Evolutionary conservation across 1,284 basidiomycete genomes (phyloP).

Genomic region (Cryptococcus hybrid): DNA sequence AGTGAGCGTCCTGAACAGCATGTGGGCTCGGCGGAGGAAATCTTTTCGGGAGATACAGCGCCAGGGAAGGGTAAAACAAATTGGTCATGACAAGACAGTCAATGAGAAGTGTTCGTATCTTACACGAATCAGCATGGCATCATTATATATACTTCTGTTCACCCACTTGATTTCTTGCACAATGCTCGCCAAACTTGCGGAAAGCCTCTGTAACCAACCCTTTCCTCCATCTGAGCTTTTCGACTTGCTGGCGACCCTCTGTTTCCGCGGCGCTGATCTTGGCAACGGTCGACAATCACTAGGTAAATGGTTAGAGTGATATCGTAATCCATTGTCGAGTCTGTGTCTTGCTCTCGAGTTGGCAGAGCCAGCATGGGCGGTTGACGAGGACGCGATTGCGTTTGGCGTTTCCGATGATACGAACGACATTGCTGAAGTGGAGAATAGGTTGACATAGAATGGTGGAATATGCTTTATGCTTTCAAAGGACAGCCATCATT

Average conservation of each 20-base stretch:
- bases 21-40: slow-evolving; percentile 23
- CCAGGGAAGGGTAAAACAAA: slow-evolving; percentile 87
- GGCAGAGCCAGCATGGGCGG: slow-evolving; percentile 6
- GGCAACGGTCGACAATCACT: background rate
- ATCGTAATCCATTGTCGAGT: slow-evolving; percentile 7
- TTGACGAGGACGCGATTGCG: slow-evolving; percentile 15
- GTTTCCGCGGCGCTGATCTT: slow-evolving; percentile 5
- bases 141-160: slow-evolving; percentile 2
- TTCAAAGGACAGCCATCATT: no score
- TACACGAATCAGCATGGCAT: slow-evolving; percentile 42
- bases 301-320: background rate
- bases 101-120: slow-evolving; percentile 85
- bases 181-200: slow-evolving; percentile 48
- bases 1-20: slow-evolving; percentile 18
- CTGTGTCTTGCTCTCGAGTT: slow-evolving; percentile 10
- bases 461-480: no score
- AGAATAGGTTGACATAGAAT: no score
- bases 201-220: slow-evolving; percentile 39
- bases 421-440: no score
- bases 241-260: background rate
- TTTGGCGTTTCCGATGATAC: background rate
- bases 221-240: slow-evolving; percentile 13
- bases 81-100: slow-evolving; percentile 94
- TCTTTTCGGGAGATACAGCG: slow-evolving; percentile 65
- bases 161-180: slow-evolving; percentile 48